Evolutionary conservation across 108 stramenopile species (phyloP).

Genomic region (Nitzschia palea): DNA sequence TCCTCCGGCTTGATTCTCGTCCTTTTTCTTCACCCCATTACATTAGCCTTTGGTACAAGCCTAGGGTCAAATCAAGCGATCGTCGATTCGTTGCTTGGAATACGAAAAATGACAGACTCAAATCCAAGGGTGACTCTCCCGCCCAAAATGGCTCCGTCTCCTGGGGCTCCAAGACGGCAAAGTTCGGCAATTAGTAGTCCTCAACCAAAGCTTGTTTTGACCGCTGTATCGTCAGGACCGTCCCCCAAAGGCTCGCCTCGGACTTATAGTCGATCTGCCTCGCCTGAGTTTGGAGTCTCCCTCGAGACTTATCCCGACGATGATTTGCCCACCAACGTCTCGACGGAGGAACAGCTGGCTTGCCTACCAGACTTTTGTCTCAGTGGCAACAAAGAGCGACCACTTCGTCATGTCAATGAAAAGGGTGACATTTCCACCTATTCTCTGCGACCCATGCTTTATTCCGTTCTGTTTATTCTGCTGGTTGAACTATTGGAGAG

Average conservation of each 20-base stretch:
- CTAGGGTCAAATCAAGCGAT: too few species aligned
- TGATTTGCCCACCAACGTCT: slow-evolving; percentile 43
- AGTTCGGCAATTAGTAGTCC: background rate
- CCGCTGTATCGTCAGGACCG: background rate
- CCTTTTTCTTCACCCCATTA: too few species aligned
- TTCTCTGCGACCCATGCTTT: slow-evolving; percentile 60
- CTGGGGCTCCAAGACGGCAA: background rate
- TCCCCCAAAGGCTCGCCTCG: slow-evolving; percentile 39
- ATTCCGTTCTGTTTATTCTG: slow-evolving; percentile 73
- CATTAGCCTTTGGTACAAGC: too few species aligned
- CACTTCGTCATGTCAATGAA: slow-evolving; percentile 64
- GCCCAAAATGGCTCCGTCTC: background rate
- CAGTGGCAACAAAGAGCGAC: slow-evolving; percentile 45
- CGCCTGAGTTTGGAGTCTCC: slow-evolving; percentile 29
- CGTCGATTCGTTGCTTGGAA: too few species aligned
- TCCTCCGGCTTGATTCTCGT: too few species aligned
- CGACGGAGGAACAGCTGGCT: slow-evolving; percentile 35
- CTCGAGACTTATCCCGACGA: slow-evolving; percentile 3
- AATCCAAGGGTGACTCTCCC: background rate
- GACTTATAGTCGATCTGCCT: slow-evolving; percentile 15
- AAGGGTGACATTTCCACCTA: slow-evolving; percentile 51
- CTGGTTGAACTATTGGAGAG: slow-evolving; percentile 82
- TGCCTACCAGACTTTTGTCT: slow-evolving; percentile 41
- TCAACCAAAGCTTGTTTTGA: background rate
- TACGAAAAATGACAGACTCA: background rate